A percentile compares a stretch with the other conserved stretches of the same genome.
These are phyloP conservation scores for Ilex aquifolium DNA, from an alignment of 257 asterid genomes.

Conservation along the genomic window DNA sequence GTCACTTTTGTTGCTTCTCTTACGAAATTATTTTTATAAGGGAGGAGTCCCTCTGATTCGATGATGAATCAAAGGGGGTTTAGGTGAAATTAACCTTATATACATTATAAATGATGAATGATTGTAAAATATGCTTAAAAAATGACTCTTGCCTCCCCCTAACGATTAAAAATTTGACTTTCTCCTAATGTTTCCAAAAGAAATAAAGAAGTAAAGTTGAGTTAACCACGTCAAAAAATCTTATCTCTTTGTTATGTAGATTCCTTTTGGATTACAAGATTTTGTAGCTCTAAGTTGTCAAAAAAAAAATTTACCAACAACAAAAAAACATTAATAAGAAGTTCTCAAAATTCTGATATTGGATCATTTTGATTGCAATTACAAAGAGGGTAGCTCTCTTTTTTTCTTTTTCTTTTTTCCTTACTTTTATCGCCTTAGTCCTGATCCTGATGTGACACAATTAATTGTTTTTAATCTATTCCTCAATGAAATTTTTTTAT, in stretches of 20 bases:
- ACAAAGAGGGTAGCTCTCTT: constrained; percentile 9
- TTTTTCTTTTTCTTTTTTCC: no score
- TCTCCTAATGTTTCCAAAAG: constrained; percentile 22
- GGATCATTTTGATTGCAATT: background rate
- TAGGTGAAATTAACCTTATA: no score
- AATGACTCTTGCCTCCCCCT: constrained; percentile 14
- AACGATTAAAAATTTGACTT: constrained; percentile 11
- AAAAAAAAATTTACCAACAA: background rate
- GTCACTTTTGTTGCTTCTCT: no score
- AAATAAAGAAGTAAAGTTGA: constrained; percentile 21
- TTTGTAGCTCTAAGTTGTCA: constrained; percentile 30
- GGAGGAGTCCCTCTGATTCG: no score
- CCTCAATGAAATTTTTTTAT: constrained; percentile 17
- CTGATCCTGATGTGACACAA: constrained; percentile 19
- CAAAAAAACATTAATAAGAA: no score
- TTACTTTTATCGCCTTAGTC: background rate
- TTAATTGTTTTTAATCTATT: constrained; percentile 18
- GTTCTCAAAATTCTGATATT: no score
- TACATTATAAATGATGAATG: no score
- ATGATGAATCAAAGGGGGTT: no score
- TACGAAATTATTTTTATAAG: no score
- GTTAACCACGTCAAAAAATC: constrained; percentile 24
- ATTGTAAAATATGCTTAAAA: background rate
- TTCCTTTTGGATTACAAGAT: constrained; percentile 52
- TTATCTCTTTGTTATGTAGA: constrained; percentile 27